Percentiles rank a stretch among this genome's conserved stretches.
Conservation (phyloP, 1,284 basidiomycete genomes). For the Apiotrichum mycotoxinovorans region DNA sequence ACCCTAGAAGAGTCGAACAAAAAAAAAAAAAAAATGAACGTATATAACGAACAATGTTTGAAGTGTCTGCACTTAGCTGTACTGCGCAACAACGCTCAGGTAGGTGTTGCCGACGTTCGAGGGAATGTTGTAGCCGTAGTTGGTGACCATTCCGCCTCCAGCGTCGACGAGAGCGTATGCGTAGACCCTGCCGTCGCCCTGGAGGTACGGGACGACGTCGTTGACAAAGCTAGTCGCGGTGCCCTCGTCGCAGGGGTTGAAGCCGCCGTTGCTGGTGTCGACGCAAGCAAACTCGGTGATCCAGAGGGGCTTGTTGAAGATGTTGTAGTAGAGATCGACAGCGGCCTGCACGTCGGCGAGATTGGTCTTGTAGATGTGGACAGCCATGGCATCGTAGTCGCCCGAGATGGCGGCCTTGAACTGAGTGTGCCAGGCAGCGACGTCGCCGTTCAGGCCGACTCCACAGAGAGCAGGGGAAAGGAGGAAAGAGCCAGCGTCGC, state of each 20-base stretch:
- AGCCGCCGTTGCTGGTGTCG: constrained; percentile 41
- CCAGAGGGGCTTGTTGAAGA: constrained; percentile 48
- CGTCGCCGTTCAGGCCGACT: too few relatives aligned
- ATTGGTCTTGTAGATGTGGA: constrained; percentile 50
- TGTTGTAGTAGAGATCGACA: constrained; percentile 47
- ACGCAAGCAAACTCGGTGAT: constrained; percentile 50
- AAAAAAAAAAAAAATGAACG: too few relatives aligned
- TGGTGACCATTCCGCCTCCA: background rate
- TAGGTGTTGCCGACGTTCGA: background rate
- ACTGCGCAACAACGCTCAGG: background rate
- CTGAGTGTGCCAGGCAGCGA: constrained; percentile 24
- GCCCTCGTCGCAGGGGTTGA: constrained; percentile 42
- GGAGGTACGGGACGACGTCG: constrained; percentile 45
- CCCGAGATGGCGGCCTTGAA: constrained; percentile 30
- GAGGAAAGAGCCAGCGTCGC: constrained; percentile 36
- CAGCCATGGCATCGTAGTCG: constrained; percentile 41
- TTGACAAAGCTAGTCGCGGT: constrained; percentile 47
- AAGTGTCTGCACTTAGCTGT: too few relatives aligned
- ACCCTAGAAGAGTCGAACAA: too few relatives aligned
- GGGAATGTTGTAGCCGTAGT: background rate
- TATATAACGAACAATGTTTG: too few relatives aligned
- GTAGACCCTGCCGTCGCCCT: constrained; percentile 39
- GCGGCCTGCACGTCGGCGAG: constrained; percentile 39
- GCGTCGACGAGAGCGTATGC: constrained; percentile 25
- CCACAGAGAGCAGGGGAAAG: constrained; percentile 46